Base-by-base conservation (phyloP, 2,329 filamentous ascomycete species). In the Metarhizium album region DNA sequence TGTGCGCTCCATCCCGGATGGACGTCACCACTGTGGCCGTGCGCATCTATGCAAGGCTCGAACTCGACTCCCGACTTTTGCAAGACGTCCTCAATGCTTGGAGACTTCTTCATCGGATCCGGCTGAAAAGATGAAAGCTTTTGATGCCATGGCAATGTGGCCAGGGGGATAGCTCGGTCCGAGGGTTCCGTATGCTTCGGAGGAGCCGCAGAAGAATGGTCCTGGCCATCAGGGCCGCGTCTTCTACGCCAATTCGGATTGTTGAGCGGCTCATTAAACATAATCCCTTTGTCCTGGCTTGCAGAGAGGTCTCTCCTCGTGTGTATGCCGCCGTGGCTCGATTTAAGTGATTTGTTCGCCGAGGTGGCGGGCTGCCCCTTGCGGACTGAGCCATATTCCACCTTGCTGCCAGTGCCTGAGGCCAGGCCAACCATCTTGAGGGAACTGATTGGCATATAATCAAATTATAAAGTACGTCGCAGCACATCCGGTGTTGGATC, bases 211-310 rank as follows among this genome's bases (percentile, higher is more conserved):
- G 20, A 23, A 29, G 46, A 31, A 22, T 20, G 24, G 8, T 45
- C 47, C 14, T 33, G 40, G 14, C 16, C 27, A 20, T 27, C 46
- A 35, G 3, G 43, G 20, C 45, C 38, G 16, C 40, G 46, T 45
- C 52, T 50, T 18, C 16, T 38, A 35, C 52, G 43, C 52, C 52
- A 53, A 20, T 53, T 51, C 16, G 47, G 35, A 27, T 51, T 20
- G 8, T 48, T 50, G 22, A 53, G 51, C 13, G 48, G 47, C 18
- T 47, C 45, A 2, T 33, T 47, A 22, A 33, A 8, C 20, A 9
- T 33, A 1, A 27, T 11, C 9, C 46, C 48, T 13, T 38, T 42
- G 11, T 5, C 23, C 20, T 42, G 48, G 31, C 9, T 20, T 14
- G 42, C n/a, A 6, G 42, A 20, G 14, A 13, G 23, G n/a, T 49